These are phyloP conservation scores for Quercus agrifolia DNA, from an alignment of 306 rosid genomes.

Conservation along the genomic window DNA sequence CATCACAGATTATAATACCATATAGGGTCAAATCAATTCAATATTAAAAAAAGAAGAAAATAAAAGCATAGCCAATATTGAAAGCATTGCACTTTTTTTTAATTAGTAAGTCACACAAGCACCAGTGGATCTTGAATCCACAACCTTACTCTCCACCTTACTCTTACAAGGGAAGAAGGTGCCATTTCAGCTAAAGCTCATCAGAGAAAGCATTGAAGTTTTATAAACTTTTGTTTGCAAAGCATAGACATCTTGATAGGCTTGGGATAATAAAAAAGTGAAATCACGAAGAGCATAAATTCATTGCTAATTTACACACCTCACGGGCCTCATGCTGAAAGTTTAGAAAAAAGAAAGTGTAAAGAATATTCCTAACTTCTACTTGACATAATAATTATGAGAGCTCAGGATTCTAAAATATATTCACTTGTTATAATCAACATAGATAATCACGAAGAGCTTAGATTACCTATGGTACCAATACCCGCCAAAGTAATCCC, in stretches of 20 bases:
- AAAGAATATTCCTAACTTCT: too few species aligned
- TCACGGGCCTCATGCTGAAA: not conserved
- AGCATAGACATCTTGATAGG: not conserved
- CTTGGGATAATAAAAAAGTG: not conserved
- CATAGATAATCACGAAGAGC: constrained; percentile 29
- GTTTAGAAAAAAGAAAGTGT: not conserved
- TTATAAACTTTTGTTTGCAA: not conserved
- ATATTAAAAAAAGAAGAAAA: not conserved
- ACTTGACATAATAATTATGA: not conserved
- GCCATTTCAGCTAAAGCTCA: too few species aligned
- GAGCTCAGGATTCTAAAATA: not conserved
- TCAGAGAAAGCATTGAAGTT: too few species aligned
- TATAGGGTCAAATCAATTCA: not conserved
- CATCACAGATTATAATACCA: constrained; percentile 1
- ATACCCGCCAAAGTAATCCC: constrained; percentile 89
- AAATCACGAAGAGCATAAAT: constrained; percentile 1
- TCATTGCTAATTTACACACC: not conserved
- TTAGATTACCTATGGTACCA: constrained; percentile 95
- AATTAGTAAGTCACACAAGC: too few species aligned
- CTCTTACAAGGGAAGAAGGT: too few species aligned
- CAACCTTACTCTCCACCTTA: too few species aligned
- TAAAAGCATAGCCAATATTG: not conserved
- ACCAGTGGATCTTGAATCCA: too few species aligned
- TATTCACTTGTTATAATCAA: not conserved
- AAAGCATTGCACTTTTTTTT: not conserved